These are phyloP conservation scores for Aspergillus calidoustus DNA, from an alignment of 2,329 filamentous ascomycete genomes.

Conservation along the genomic window DNA sequence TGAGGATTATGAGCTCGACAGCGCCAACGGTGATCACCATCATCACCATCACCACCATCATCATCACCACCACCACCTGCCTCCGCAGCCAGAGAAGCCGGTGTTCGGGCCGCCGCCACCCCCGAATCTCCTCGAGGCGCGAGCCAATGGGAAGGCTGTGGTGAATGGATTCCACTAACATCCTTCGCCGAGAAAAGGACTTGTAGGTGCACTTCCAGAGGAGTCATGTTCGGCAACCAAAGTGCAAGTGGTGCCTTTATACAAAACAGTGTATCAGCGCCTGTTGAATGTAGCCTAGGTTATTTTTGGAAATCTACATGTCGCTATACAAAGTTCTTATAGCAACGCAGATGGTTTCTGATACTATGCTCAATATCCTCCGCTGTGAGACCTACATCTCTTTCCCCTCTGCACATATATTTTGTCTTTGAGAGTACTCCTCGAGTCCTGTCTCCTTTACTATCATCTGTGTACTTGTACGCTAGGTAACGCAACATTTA, in stretches of 20 bases:
- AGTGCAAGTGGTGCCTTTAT: not conserved
- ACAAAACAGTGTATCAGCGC: constrained; percentile 8
- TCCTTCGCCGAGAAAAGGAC: not conserved
- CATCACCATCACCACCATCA: not conserved
- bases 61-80: constrained; percentile 24
- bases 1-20: constrained; percentile 55
- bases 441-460: constrained; percentile 21
- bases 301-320: constrained; percentile 19
- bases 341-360: constrained; percentile 2
- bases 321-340: constrained; percentile 17
- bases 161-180: constrained; percentile 48
- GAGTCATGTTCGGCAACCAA: not conserved
- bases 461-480: constrained; percentile 36
- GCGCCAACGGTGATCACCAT: constrained; percentile 28
- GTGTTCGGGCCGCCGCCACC: constrained; percentile 57
- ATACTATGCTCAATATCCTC: constrained; percentile 2
- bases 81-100: constrained; percentile 44
- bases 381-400: constrained; percentile 1
- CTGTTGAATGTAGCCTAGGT: constrained; percentile 12
- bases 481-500: constrained; percentile 26
- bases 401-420: not conserved
- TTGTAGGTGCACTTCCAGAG: not conserved
- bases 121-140: constrained; percentile 53
- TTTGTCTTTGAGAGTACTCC: constrained; percentile 11
- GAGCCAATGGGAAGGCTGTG: constrained; percentile 50